phyloP scores from a whole-genome alignment of 108 stramenopile species.

The Epipyxis sp. region DNA sequence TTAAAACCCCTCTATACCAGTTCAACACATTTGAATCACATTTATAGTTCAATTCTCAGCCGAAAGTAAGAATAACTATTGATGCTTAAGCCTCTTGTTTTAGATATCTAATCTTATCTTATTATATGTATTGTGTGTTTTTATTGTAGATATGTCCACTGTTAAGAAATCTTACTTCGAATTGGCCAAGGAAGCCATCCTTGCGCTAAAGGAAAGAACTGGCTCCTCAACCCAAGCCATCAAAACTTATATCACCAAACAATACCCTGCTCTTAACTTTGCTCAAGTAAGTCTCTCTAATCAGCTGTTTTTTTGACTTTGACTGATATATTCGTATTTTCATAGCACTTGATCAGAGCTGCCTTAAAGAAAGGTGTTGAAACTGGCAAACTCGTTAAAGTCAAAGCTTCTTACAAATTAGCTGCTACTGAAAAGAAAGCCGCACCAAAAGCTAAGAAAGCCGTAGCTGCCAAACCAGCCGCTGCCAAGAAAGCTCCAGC shows the following conservation, averaged over 20 bases:
- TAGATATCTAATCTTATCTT: too few relatives aligned
- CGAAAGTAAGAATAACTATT: too few relatives aligned
- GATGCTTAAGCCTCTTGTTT: too few relatives aligned
- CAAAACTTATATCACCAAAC: conserved; percentile 44
- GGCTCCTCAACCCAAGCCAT: conserved; percentile 48
- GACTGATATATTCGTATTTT: neutral
- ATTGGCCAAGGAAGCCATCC: conserved; percentile 46
- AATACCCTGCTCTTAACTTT: conserved; percentile 41
- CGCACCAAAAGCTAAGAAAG: conserved; percentile 22
- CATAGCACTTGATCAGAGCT: conserved; percentile 39
- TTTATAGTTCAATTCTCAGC: too few relatives aligned
- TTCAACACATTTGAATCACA: too few relatives aligned
- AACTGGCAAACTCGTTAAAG: conserved; percentile 38
- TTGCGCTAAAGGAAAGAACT: conserved; percentile 46
- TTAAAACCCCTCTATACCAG: too few relatives aligned
- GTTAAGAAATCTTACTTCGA: neutral
- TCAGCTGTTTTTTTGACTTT: neutral
- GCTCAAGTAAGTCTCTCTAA: conserved; percentile 5
- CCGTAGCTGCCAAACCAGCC: neutral
- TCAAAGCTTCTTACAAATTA: conserved; percentile 46
- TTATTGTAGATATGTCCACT: conserved; percentile 7
- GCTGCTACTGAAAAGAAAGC: conserved; percentile 38
- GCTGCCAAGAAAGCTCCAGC: neutral
- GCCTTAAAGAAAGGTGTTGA: conserved; percentile 51
- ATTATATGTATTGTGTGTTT: too few relatives aligned